Evolutionary conservation across 2,329 filamentous ascomycete species (phyloP).

Genomic region (Xylaria sp.): DNA sequence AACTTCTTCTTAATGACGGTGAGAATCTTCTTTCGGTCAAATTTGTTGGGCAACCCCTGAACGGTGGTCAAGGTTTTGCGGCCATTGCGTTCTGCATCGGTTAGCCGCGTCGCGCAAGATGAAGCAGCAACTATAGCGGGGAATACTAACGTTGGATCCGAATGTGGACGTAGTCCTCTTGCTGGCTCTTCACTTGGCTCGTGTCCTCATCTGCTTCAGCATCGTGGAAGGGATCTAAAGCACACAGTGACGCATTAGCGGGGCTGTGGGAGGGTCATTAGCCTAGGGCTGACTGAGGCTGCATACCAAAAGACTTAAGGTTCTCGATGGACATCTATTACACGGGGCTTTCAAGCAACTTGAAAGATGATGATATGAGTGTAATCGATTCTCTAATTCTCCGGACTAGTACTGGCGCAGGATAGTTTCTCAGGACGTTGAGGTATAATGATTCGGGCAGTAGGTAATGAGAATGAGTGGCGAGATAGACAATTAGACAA

Average conservation of each 20-base stretch:
- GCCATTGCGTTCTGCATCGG: constrained; percentile 91
- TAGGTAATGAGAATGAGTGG: not conserved
- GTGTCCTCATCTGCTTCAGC: constrained; percentile 91
- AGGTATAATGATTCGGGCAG: constrained; percentile 6
- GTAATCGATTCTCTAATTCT: constrained; percentile 12
- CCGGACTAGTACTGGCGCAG: not conserved
- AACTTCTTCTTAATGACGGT: constrained; percentile 57
- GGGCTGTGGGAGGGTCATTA: constrained; percentile 28
- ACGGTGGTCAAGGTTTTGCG: constrained; percentile 99
- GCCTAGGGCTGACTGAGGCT: constrained; percentile 5
- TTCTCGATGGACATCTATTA: constrained; percentile 91
- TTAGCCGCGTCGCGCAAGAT: constrained; percentile 10
- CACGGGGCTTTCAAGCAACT: constrained; percentile 12
- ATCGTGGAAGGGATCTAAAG: constrained; percentile 98
- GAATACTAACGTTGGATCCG: constrained; percentile 90
- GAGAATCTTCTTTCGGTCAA: constrained; percentile 99
- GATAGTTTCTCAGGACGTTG: constrained; percentile 2
- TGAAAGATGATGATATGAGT: constrained; percentile 1
- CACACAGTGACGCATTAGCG: constrained; percentile 26
- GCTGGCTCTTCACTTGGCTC: constrained; percentile 87
- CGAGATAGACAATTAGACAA: constrained; percentile 1
- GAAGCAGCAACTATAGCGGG: not conserved
- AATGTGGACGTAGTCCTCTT: constrained; percentile 98
- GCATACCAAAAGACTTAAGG: constrained; percentile 92
- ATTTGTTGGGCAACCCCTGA: constrained; percentile 98